These are phyloP conservation scores for Naganishia antarctica DNA, from an alignment of 768 basidiomycete species.

Conservation along the genomic window DNA sequence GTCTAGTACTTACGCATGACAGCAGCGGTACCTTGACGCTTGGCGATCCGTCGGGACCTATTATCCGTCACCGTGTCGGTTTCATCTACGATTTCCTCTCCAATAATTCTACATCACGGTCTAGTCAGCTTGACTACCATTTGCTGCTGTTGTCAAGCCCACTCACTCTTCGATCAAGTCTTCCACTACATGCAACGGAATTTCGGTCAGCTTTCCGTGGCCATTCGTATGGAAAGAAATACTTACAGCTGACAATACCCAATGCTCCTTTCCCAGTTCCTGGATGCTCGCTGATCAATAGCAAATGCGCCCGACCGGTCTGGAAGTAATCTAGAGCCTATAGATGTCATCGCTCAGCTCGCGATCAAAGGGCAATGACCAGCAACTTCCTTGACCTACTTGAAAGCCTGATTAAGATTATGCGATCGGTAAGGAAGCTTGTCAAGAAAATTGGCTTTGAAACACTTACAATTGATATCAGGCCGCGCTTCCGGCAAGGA, in stretches of 20 bases:
- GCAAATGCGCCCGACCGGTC: conserved; percentile 86
- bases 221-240: background rate
- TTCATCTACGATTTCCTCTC: conserved; percentile 93
- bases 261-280: conserved; percentile 77
- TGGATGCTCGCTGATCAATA: conserved; percentile 77
- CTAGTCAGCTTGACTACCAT: background rate
- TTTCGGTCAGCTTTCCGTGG: background rate
- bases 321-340: conserved; percentile 91
- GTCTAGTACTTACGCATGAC: conserved; percentile 57
- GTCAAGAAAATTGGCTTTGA: too few species aligned
- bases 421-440: too few species aligned
- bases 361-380: background rate
- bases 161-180: conserved; percentile 58
- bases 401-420: conserved; percentile 25
- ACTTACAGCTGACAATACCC: conserved; percentile 70
- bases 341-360: conserved; percentile 53
- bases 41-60: conserved; percentile 68
- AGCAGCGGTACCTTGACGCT: conserved; percentile 64
- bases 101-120: conserved; percentile 59
- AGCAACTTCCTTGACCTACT: background rate
- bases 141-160: background rate
- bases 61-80: conserved; percentile 88
- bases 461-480: conserved; percentile 64
- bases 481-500: conserved; percentile 85
- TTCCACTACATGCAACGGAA: conserved; percentile 36